phyloP scores from a whole-genome alignment of 345 rosid species.

The Aquilaria yunnanensis region DNA sequence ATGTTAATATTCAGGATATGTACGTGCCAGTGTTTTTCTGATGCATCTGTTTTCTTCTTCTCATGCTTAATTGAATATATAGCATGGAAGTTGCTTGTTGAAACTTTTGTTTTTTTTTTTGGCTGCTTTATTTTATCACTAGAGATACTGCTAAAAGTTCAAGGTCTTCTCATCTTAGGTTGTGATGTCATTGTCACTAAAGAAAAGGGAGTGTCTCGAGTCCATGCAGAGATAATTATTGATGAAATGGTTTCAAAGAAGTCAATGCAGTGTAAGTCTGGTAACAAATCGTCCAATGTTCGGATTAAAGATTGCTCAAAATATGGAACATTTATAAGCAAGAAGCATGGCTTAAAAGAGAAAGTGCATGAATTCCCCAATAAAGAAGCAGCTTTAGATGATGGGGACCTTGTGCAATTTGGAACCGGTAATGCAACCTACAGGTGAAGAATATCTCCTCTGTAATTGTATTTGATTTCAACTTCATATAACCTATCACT shows the following conservation, averaged over 20 bases:
- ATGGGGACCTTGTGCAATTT: constrained; percentile 70
- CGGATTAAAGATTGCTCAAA: constrained; percentile 76
- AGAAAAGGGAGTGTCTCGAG: constrained; percentile 86
- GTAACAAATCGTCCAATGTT: constrained; percentile 26
- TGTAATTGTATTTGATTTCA: not conserved
- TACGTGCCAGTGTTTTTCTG: too few relatives aligned
- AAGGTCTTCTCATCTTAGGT: constrained; percentile 32
- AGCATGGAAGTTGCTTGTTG: too few relatives aligned
- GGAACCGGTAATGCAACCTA: constrained; percentile 82
- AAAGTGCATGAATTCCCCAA: constrained; percentile 63
- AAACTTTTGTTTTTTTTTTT: too few relatives aligned
- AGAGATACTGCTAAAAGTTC: not conserved
- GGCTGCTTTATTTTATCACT: too few relatives aligned
- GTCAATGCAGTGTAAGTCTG: constrained; percentile 19
- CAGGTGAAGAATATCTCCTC: constrained; percentile 36
- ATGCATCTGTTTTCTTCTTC: too few relatives aligned
- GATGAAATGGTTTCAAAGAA: constrained; percentile 39
- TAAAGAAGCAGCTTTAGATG: constrained; percentile 51
- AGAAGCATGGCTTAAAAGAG: constrained; percentile 30
- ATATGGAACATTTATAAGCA: constrained; percentile 77
- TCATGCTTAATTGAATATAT: too few relatives aligned
- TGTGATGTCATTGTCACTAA: constrained; percentile 73
- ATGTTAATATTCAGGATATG: too few relatives aligned
- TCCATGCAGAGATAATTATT: constrained; percentile 74
- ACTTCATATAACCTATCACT: not conserved